A percentile compares a stretch with the other conserved stretches of the same genome.
Evolutionary conservation across 352 stramenopile genomes (phyloP).

Genomic region (Pythium phragmiticola): DNA sequence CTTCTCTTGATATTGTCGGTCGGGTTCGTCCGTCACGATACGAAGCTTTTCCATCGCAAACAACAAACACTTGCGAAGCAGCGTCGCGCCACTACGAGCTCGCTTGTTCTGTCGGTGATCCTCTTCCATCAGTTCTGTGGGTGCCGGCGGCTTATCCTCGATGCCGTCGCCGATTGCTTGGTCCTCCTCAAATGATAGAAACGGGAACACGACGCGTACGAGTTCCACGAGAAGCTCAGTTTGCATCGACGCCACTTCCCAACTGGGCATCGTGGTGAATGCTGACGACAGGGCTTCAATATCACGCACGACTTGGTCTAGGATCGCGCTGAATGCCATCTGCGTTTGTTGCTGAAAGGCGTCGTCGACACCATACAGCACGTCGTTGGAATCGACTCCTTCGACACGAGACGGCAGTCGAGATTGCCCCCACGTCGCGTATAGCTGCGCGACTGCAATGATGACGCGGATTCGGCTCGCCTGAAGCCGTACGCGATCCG

Average conservation of each 20-base stretch:
- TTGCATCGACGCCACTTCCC: conserved; percentile 10
- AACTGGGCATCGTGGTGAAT: neutral
- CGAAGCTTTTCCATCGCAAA: conserved; percentile 15
- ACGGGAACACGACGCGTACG: conserved; percentile 6
- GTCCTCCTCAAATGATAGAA: conserved; percentile 23
- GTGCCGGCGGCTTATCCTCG: neutral
- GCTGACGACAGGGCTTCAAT: conserved; percentile 34
- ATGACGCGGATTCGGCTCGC: conserved; percentile 37
- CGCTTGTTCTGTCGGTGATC: neutral
- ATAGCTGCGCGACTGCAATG: conserved; percentile 52
- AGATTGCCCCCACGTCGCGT: conserved; percentile 58
- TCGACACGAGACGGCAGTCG: conserved; percentile 35
- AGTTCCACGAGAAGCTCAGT: conserved; percentile 25
- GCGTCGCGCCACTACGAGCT: conserved; percentile 13
- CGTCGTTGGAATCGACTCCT: conserved; percentile 83
- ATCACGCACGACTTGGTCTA: conserved; percentile 51
- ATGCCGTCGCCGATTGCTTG: neutral
- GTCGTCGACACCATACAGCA: conserved; percentile 70
- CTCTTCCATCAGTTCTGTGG: neutral
- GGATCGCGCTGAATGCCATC: conserved; percentile 37
- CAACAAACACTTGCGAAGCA: conserved; percentile 25
- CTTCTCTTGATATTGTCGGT: conserved; percentile 2
- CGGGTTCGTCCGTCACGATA: neutral
- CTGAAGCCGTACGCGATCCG: conserved; percentile 16
- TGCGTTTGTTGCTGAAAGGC: conserved; percentile 55